Evolutionary conservation across 1,284 basidiomycete genomes (phyloP).

Genomic region (Trichosporon asahii): DNA sequence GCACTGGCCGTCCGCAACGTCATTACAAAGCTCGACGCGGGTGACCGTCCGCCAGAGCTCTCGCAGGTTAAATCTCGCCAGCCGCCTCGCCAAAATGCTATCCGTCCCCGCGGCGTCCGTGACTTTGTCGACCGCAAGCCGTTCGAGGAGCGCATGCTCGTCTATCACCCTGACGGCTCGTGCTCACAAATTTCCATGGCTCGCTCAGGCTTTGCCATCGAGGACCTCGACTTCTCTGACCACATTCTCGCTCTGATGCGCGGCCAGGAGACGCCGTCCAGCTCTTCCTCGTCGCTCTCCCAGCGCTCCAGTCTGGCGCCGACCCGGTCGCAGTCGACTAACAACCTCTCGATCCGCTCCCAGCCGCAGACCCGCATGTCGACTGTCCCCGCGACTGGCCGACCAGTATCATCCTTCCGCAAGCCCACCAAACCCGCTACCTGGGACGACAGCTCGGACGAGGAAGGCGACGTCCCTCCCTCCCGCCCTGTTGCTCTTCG

Average conservation of each 20-base stretch:
- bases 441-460: slow-evolving; percentile 26
- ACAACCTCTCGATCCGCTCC: neutral
- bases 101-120: slow-evolving; percentile 35
- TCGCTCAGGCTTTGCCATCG: slow-evolving; percentile 41
- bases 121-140: slow-evolving; percentile 44
- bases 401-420: slow-evolving; percentile 19
- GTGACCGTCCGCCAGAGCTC: slow-evolving; percentile 28
- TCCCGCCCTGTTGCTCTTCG: slow-evolving; percentile 11
- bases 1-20: slow-evolving; percentile 33
- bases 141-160: slow-evolving; percentile 44
- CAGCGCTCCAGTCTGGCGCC: neutral
- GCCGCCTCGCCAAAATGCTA: slow-evolving; percentile 15
- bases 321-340: neutral
- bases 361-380: neutral
- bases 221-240: slow-evolving; percentile 43
- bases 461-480: slow-evolving; percentile 18
- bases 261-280: slow-evolving; percentile 27
- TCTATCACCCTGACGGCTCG: slow-evolving; percentile 33
- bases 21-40: slow-evolving; percentile 34
- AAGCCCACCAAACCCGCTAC: slow-evolving; percentile 15
- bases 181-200: slow-evolving; percentile 43
- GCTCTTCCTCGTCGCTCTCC: slow-evolving; percentile 11
- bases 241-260: slow-evolving; percentile 39
- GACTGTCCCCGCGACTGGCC: neutral
- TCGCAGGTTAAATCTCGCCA: slow-evolving; percentile 12